Percentiles rank a stretch among this genome's conserved stretches.
These are phyloP conservation scores for Thozetella sp. DNA, from an alignment of 495 filamentous ascomycete species.

Conservation along the genomic window DNA sequence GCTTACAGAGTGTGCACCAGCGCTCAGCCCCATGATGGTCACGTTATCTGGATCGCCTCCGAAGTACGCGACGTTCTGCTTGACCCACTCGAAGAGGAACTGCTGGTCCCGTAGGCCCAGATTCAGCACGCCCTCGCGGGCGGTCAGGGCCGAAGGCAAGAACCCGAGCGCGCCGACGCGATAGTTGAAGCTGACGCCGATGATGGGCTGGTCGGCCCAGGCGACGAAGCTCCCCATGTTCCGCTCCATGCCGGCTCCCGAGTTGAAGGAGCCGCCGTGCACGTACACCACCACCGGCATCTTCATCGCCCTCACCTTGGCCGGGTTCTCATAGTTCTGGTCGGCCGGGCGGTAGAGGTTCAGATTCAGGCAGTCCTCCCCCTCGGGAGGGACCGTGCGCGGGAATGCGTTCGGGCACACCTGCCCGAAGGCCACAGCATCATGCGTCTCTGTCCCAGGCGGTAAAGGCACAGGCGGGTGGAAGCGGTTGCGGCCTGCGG, in stretches of 20 bases:
- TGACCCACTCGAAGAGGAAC: conserved; percentile 65
- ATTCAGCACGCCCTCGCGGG: conserved; percentile 61
- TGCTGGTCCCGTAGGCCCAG: conserved; percentile 72
- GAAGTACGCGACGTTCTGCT: conserved; percentile 59
- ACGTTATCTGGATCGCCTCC: conserved; percentile 65
- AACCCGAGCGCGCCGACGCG: conserved; percentile 71
- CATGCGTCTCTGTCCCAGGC: conserved; percentile 24
- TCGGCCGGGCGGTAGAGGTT: conserved; percentile 47
- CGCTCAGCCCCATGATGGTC: conserved; percentile 67
- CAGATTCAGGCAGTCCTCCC: conserved; percentile 54
- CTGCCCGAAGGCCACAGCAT: conserved; percentile 45
- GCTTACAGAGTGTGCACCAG: conserved; percentile 66
- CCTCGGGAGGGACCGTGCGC: conserved; percentile 21
- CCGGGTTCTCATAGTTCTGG: conserved; percentile 22
- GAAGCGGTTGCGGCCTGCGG: conserved; percentile 58
- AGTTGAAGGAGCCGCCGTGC: conserved; percentile 57
- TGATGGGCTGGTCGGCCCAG: conserved; percentile 51
- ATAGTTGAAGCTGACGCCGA: conserved; percentile 70
- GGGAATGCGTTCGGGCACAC: conserved; percentile 37
- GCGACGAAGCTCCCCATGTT: conserved; percentile 55
- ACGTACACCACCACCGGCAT: conserved; percentile 63
- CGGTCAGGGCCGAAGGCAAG: conserved; percentile 52
- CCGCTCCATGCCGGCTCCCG: conserved; percentile 38
- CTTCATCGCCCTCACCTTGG: conserved; percentile 24
- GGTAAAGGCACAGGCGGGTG: conserved; percentile 45